These are phyloP conservation scores for Ustilago tritici DNA, from an alignment of 1,284 basidiomycete species.

Conservation along the genomic window DNA sequence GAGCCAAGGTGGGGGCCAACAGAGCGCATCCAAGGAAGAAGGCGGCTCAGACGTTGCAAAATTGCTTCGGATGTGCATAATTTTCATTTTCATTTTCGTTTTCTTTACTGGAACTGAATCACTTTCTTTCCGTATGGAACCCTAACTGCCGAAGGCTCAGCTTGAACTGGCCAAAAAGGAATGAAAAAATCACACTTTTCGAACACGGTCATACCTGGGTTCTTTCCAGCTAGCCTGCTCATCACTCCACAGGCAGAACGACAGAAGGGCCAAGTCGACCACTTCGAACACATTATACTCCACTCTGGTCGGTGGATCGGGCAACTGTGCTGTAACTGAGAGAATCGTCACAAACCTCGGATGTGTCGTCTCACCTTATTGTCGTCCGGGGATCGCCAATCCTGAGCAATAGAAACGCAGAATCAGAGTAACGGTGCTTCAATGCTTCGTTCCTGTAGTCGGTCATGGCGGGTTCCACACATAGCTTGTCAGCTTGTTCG, in stretches of 20 bases:
- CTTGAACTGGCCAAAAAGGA: background rate
- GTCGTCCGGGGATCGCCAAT: background rate
- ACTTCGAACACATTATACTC: background rate
- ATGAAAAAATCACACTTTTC: background rate
- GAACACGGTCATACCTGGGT: constrained; percentile 3
- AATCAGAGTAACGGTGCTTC: background rate
- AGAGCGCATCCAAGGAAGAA: background rate
- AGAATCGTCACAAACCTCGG: constrained; percentile 1
- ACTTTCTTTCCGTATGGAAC: background rate
- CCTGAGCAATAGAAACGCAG: background rate
- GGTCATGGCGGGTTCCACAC: background rate
- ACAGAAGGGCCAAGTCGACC: background rate
- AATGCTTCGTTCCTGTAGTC: background rate
- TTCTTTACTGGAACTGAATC: background rate
- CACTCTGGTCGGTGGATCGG: background rate
- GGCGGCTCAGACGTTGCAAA: background rate
- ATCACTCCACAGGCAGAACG: background rate
- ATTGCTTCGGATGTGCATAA: constrained; percentile 11
- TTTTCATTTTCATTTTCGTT: constrained; percentile 1
- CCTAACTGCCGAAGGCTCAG: background rate
- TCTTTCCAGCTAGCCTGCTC: background rate
- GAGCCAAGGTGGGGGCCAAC: background rate
- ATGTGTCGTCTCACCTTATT: background rate
- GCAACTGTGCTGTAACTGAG: constrained; percentile 1
- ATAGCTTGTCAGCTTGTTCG: background rate